A percentile compares a stretch with the other conserved stretches of the same genome.
These are phyloP conservation scores for Plectosphaerella sp. DNA, from an alignment of 2,329 filamentous ascomycete genomes.

Conservation along the genomic window DNA sequence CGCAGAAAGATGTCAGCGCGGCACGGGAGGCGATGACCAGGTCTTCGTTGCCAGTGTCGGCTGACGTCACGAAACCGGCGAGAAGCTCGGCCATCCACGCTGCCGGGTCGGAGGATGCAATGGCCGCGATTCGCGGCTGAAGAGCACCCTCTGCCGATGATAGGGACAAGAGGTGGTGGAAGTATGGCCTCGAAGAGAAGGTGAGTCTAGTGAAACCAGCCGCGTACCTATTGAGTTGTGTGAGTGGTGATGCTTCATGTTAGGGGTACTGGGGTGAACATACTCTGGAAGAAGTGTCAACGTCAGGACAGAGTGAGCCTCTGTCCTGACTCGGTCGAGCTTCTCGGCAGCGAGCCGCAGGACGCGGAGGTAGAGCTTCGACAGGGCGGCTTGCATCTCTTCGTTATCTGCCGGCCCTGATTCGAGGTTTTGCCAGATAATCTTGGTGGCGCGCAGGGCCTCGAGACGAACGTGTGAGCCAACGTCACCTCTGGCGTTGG, in stretches of 20 bases:
- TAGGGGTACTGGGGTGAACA: constrained; percentile 10
- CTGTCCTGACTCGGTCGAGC: constrained; percentile 75
- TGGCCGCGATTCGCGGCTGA: constrained; percentile 27
- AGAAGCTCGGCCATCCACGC: constrained; percentile 51
- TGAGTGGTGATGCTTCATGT: constrained; percentile 13
- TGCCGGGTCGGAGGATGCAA: constrained; percentile 23
- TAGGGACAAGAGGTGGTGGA: constrained; percentile 47
- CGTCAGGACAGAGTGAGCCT: constrained; percentile 53
- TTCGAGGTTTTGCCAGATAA: constrained; percentile 44
- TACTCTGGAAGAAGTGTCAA: constrained; percentile 42
- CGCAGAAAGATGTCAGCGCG: constrained; percentile 56
- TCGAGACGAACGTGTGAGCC: constrained; percentile 81
- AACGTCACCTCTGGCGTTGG: constrained; percentile 82
- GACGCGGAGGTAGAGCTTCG: constrained; percentile 41
- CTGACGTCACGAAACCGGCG: constrained; percentile 66
- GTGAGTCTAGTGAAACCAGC: constrained; percentile 31
- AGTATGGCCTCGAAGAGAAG: constrained; percentile 59
- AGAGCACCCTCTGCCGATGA: constrained; percentile 28
- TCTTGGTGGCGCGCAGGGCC: constrained; percentile 71
- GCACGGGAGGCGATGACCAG: constrained; percentile 65
- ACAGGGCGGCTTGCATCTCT: constrained; percentile 24
- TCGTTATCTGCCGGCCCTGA: constrained; percentile 7
- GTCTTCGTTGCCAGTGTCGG: constrained; percentile 73
- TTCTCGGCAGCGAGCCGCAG: constrained; percentile 81
- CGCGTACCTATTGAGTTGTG: constrained; percentile 24